Evolutionary conservation across 805 yeast species (phyloP).

Genomic region (Cyberlindnera americana): DNA sequence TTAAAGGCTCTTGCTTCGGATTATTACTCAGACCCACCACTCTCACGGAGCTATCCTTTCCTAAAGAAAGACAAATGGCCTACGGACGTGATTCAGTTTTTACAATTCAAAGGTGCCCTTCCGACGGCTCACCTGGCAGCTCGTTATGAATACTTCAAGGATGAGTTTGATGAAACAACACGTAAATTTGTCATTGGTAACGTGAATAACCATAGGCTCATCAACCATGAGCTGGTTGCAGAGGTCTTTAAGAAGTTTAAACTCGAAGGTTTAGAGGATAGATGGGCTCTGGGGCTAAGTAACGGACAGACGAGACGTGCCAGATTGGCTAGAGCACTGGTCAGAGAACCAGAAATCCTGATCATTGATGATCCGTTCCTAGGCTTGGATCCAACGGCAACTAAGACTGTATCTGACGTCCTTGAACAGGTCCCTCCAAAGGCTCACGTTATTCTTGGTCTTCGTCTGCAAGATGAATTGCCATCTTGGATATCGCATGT

Average conservation of each 20-base stretch:
- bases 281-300: slow-evolving; percentile 84
- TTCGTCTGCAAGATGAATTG: slow-evolving; percentile 67
- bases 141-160: slow-evolving; percentile 82
- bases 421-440: slow-evolving; percentile 40
- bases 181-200: slow-evolving; percentile 54
- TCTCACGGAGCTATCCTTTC: slow-evolving; percentile 53
- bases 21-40: slow-evolving; percentile 48
- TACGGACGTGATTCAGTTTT: slow-evolving; percentile 38
- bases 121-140: slow-evolving; percentile 79
- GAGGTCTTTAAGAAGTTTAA: slow-evolving; percentile 47
- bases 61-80: slow-evolving; percentile 42
- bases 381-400: slow-evolving; percentile 81
- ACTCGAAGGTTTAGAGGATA: slow-evolving; percentile 52
- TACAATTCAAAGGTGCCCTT: slow-evolving; percentile 45
- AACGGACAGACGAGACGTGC: slow-evolving; percentile 95
- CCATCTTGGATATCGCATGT: slow-evolving; percentile 81
- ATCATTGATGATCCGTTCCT: slow-evolving; percentile 89
- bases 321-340: slow-evolving; percentile 71
- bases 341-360: slow-evolving; percentile 60
- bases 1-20: slow-evolving; percentile 56
- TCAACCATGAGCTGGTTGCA: slow-evolving; percentile 37
- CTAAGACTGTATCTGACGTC: slow-evolving; percentile 53
- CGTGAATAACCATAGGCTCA: slow-evolving; percentile 30
- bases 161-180: slow-evolving; percentile 74
- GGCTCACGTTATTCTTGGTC: slow-evolving; percentile 66